Evolutionary conservation across 1,284 basidiomycete genomes (phyloP).

Genomic region (Sporisorium graminicola): DNA sequence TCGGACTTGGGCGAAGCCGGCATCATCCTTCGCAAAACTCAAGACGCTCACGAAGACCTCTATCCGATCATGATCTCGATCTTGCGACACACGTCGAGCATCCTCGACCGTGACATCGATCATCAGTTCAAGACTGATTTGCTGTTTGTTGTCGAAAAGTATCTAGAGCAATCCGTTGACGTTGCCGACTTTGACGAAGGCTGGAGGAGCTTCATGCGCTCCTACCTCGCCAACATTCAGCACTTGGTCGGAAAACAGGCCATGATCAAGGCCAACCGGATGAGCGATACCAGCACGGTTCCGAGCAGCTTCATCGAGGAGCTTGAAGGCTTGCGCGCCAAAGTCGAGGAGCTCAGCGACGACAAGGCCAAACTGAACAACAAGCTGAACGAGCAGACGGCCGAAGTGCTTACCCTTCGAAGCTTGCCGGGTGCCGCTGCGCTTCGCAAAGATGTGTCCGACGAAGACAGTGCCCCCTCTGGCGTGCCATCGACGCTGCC

Average conservation of each 20-base stretch:
- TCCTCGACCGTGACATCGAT: conserved; percentile 77
- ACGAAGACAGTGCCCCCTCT: conserved; percentile 11
- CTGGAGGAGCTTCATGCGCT: conserved; percentile 77
- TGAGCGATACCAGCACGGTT: conserved; percentile 72
- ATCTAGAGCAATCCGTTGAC: conserved; percentile 76
- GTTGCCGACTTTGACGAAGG: conserved; percentile 78
- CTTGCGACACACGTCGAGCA: conserved; percentile 74
- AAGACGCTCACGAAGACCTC: conserved; percentile 62
- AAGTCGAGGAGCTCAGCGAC: conserved; percentile 76
- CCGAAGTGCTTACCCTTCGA: conserved; percentile 78
- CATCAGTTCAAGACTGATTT: conserved; percentile 76
- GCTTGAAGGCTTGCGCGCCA: conserved; percentile 75
- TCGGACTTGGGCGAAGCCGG: conserved; percentile 48
- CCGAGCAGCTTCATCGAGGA: conserved; percentile 75
- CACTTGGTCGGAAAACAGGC: conserved; percentile 78
- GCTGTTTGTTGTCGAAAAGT: conserved; percentile 77
- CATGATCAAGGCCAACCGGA: conserved; percentile 72
- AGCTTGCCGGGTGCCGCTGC: conserved; percentile 71
- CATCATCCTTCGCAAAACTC: conserved; percentile 34
- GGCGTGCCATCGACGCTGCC: conserved; percentile 34
- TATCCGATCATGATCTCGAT: conserved; percentile 66
- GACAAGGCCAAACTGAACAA: conserved; percentile 76
- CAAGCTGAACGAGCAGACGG: conserved; percentile 76
- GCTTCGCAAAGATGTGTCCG: conserved; percentile 24
- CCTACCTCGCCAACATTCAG: conserved; percentile 77